Percentiles rank a stretch among this genome's conserved stretches.
Evolutionary conservation across 768 basidiomycete species (phyloP).

Genomic region (Kwoniella europaea): DNA sequence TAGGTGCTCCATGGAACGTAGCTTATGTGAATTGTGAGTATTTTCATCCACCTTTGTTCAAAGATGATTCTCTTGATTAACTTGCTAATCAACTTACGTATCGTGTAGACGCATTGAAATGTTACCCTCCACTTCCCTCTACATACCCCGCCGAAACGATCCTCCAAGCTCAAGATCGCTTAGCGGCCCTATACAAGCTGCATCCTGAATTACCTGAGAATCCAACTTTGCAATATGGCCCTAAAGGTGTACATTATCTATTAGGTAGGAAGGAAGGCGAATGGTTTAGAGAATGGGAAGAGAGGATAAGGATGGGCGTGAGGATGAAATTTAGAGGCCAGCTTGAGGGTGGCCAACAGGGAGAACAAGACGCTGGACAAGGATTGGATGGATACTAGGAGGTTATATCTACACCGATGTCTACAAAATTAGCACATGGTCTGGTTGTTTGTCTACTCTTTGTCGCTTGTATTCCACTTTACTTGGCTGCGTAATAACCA

Average conservation of each 20-base stretch:
- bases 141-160: slow-evolving; percentile 38
- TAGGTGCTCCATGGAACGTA: slow-evolving; percentile 23
- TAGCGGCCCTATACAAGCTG: slow-evolving; percentile 32
- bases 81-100: slow-evolving; percentile 2
- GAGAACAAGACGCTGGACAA: slow-evolving; percentile 3
- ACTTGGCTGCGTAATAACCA: too few relatives aligned
- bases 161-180: slow-evolving; percentile 28
- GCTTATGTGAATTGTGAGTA: slow-evolving; percentile 30
- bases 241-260: slow-evolving; percentile 56
- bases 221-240: slow-evolving; percentile 50
- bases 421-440: too few relatives aligned
- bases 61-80: not conserved
- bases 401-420: too few relatives aligned
- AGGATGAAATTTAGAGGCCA: slow-evolving; percentile 43
- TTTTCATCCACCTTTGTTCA: not conserved
- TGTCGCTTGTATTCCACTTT: not conserved
- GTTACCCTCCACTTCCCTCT: slow-evolving; percentile 41
- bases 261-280: slow-evolving; percentile 73
- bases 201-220: slow-evolving; percentile 38
- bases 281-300: slow-evolving; percentile 81
- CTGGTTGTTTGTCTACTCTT: too few relatives aligned
- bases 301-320: slow-evolving; percentile 69
- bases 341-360: slow-evolving; percentile 29
- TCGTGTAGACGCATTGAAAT: slow-evolving; percentile 40
- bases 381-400: slow-evolving; percentile 37